A percentile compares a stretch with the other conserved stretches of the same genome.
These are phyloP conservation scores for Aspergillus homomorphus DNA, from an alignment of 495 filamentous ascomycete genomes.

Conservation along the genomic window DNA sequence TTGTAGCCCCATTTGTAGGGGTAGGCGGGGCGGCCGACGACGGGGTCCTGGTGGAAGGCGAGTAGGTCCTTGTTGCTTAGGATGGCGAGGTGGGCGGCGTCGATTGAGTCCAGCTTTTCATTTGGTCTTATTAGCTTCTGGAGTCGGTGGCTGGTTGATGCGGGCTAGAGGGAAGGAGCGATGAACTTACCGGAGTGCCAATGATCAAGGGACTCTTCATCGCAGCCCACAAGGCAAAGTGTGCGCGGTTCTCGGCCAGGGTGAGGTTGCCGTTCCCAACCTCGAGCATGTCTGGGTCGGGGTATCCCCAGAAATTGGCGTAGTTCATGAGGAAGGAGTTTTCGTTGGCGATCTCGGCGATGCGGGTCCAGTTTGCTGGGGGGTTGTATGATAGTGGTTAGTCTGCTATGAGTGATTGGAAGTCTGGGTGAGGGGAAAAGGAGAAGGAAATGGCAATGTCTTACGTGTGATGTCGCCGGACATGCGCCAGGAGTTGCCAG, in stretches of 20 bases:
- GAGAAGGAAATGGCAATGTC: conserved; percentile 13
- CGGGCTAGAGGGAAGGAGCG: conserved; percentile 3
- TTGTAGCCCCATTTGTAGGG: conserved; percentile 68
- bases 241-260: conserved; percentile 43
- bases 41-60: conserved; percentile 60
- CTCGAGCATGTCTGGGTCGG: conserved; percentile 69
- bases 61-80: conserved; percentile 58
- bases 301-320: conserved; percentile 52
- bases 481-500: conserved; percentile 55
- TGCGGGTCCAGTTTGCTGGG: conserved; percentile 39
- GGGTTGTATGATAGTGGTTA: conserved; percentile 16
- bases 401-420: conserved; percentile 6
- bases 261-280: conserved; percentile 61
- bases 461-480: conserved; percentile 50
- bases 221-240: conserved; percentile 55
- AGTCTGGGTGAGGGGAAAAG: conserved; percentile 12
- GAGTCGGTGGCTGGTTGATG: neutral
- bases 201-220: conserved; percentile 60
- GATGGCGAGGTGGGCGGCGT: conserved; percentile 43
- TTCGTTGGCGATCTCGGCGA: conserved; percentile 40
- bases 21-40: conserved; percentile 48
- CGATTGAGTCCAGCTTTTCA: conserved; percentile 39
- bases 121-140: conserved; percentile 6
- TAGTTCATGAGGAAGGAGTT: conserved; percentile 46
- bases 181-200: conserved; percentile 44